Conservation (phyloP, 2,329 filamentous ascomycete species). For the Fusarium sp. region DNA sequence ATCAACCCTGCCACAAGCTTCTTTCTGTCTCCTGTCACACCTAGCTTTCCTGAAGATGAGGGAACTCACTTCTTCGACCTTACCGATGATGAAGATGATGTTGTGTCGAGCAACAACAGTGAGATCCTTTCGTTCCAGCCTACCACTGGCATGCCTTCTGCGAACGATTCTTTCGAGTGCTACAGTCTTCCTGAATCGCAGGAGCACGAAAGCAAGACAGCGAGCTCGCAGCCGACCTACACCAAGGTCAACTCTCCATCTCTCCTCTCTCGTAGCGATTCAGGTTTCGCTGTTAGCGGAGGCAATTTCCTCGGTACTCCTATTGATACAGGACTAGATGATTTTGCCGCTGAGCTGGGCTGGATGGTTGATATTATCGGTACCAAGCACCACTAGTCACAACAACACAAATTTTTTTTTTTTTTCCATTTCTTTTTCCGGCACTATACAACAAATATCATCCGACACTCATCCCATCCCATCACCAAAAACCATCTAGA, state of each 20-base stretch:
- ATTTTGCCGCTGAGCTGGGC: constrained; percentile 57
- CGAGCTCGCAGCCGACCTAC: constrained; percentile 33
- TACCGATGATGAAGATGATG: constrained; percentile 55
- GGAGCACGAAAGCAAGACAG: constrained; percentile 36
- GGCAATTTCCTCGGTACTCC: constrained; percentile 48
- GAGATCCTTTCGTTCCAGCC: constrained; percentile 47
- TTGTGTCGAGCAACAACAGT: constrained; percentile 50
- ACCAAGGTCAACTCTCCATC: constrained; percentile 38
- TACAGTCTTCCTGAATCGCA: constrained; percentile 58
- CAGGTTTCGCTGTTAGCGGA: constrained; percentile 31
- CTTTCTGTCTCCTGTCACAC: constrained; percentile 50
- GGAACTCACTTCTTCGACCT: constrained; percentile 59
- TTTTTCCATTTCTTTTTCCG: background rate
- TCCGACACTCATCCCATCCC: constrained; percentile 4
- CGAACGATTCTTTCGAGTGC: constrained; percentile 43
- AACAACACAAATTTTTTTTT: background rate
- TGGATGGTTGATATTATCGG: constrained; percentile 62
- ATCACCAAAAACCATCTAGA: constrained; percentile 22
- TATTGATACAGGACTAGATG: constrained; percentile 51
- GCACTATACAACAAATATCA: constrained; percentile 17
- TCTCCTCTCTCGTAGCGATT: constrained; percentile 40
- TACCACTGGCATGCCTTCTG: constrained; percentile 16
- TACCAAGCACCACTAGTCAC: constrained; percentile 40
- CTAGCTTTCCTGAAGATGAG: constrained; percentile 53
- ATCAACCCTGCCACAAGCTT: constrained; percentile 44